Base-by-base conservation (phyloP, 129 eudicot species). In the Flaveria bidentis region DNA sequence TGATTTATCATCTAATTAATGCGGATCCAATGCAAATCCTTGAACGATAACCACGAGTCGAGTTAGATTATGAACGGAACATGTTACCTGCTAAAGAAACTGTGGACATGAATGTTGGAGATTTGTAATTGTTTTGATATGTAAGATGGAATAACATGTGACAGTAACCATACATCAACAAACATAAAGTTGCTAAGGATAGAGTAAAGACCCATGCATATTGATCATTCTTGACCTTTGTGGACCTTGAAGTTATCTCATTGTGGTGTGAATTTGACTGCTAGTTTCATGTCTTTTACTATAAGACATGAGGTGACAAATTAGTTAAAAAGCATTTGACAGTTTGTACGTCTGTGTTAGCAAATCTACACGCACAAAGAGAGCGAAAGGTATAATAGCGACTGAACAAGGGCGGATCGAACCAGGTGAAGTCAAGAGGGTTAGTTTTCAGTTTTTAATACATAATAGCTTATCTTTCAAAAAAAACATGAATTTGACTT, bases 261-360 rank as follows among this genome's bases (percentile, higher is more conserved):
- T 55, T 44, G 58, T 82, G 81, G 74, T 72, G 85, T 82, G 65
- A 55, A 16, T 71, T 71, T 64, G 75, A 82, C 79, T 71, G 71
- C 55, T 82, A 76, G 82, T 76, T 73, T 64, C 70, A 77, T 82
- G 82, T 82, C 82, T 64, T 71, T 8, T 64, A 76, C 39, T n/a
- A 28, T 10, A 2, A 82, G 78, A 67, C 80, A 74, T 61, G 75
- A 75, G 20, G n/a, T 81, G 71, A 60, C 64, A 39, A 81, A 76
- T 36, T 46, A 45, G 50, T 33, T 13, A 3, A 30, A 15, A 67
- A 42, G 22, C 16, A 51, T 20, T 51, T 17, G 22, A 25, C 57
- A 58, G 28, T 81, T 20, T 67, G 55, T 63, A 71, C 58, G 55
- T 68, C 53, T 50, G 25, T 22, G 23, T 2, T 49, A 11, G 50